Base-by-base conservation (phyloP, 345 rosid species). In the Stellera chamaejasme region DNA sequence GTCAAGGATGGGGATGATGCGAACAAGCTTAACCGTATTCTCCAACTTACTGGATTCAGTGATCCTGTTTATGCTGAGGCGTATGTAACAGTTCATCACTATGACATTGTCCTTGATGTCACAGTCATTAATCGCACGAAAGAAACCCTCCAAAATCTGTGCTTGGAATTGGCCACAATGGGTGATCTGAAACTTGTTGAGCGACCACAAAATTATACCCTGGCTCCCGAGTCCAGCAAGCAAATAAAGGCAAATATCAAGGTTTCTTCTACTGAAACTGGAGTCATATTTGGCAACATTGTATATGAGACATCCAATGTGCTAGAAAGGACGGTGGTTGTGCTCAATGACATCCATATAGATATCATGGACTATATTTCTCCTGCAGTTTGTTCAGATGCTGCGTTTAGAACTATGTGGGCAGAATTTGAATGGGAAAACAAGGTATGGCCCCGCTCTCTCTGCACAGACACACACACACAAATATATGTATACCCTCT, bases 61-160 rank as follows among this genome's bases (percentile, higher is more conserved):
- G 99, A 93, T 67, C 99, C 99, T 43, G 99, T 93, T 39, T 93
- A 93, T 75, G 99, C 99, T 60, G 99, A 92, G 73, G 99, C 99
- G 46, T 88, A 84, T 63, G 99, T 92, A 45, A 89, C 97, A 2
- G 99, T 92, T 49, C 93, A 89, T 72, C 99, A 87, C 68, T 92
- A 92, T 66, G 99, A 92, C 61, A 92, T 92, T 59, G 93, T 90
- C 27, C 99, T 92, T 42, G 99, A 92, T 72, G 93, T 92, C 55
- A 84, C 99, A 0, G 88, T 92, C 44, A 86, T 92, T 67, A 92
- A 92, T 75, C 78, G 97, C 51, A 92, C 99, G n/a, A 89, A 82
- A 76, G 95, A 86, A 69, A 93, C 99, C 55, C 97, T 93, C 50
- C 99, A 93, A 74, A 93, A 93, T 76, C 66, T 89, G 71, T 93